These are phyloP conservation scores for Alloteropsis semialata DNA, from an alignment of 176 grass and related monocot genomes.

Conservation along the genomic window DNA sequence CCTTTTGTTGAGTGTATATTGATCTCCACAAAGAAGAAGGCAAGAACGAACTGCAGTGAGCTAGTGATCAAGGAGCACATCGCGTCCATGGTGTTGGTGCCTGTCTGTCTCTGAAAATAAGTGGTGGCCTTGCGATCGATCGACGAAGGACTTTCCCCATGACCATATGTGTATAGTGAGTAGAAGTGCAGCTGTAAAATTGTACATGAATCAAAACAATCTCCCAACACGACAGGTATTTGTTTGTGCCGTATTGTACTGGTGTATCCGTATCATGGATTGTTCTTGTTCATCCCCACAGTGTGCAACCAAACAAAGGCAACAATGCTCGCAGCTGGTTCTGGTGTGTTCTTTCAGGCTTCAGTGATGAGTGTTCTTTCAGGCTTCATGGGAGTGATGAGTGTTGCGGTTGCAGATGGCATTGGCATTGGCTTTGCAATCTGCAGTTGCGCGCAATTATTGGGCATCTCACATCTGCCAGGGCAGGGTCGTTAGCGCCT, in stretches of 20 bases:
- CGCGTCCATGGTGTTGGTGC: constrained; percentile 2
- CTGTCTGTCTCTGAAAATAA: constrained; percentile 48
- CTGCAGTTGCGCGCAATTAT: constrained; percentile 20
- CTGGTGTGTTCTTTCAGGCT: background rate
- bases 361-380: too few relatives aligned
- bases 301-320: constrained; percentile 14
- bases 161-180: constrained; percentile 8
- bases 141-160: background rate
- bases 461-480: constrained; percentile 42
- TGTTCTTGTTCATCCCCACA: background rate
- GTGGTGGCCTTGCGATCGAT: constrained; percentile 25
- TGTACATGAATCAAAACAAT: constrained; percentile 43
- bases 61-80: background rate
- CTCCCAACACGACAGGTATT: background rate
- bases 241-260: constrained; percentile 8
- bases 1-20: constrained; percentile 56
- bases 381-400: background rate
- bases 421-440: background rate
- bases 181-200: constrained; percentile 10
- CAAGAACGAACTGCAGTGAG: constrained; percentile 22
- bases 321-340: background rate
- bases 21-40: constrained; percentile 9
- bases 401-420: constrained; percentile 17
- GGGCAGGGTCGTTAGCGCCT: constrained; percentile 26
- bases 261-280: background rate